A percentile compares a stretch with the other conserved stretches of the same genome.
Evolutionary conservation across 192 early-diverging fungal species (phyloP).

Genomic region (Blastocladiella britannica): DNA sequence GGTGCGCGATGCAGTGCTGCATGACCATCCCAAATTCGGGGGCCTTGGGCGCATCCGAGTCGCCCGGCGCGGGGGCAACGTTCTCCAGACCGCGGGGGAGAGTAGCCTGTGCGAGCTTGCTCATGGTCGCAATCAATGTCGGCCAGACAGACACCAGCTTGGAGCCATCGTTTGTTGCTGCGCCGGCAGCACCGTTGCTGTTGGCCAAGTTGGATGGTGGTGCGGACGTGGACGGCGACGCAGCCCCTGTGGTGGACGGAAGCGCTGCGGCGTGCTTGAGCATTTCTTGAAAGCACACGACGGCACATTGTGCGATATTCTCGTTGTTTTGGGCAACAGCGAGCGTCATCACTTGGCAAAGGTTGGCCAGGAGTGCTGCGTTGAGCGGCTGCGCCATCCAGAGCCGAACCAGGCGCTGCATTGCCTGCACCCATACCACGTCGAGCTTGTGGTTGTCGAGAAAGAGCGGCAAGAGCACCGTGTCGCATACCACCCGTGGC

Average conservation of each 20-base stretch:
- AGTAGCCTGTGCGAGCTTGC: neutral
- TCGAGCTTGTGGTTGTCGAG: neutral
- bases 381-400: neutral
- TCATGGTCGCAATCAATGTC: neutral
- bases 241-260: too few relatives aligned
- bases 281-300: neutral
- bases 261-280: neutral
- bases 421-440: neutral
- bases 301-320: neutral
- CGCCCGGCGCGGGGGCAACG: neutral
- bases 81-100: neutral
- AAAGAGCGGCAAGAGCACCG: neutral
- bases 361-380: neutral
- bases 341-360: neutral
- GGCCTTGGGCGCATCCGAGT: neutral
- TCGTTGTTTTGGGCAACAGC: neutral
- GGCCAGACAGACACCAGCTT: too few relatives aligned
- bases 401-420: neutral
- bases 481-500: too few relatives aligned
- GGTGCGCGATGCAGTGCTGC: neutral
- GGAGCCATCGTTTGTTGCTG: too few relatives aligned
- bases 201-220: too few relatives aligned
- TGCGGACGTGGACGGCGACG: too few relatives aligned
- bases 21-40: neutral
- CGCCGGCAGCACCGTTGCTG: too few relatives aligned